These are phyloP conservation scores for Rugiboletus extremiorientalis DNA, from an alignment of 1,284 basidiomycete genomes.

Conservation along the genomic window DNA sequence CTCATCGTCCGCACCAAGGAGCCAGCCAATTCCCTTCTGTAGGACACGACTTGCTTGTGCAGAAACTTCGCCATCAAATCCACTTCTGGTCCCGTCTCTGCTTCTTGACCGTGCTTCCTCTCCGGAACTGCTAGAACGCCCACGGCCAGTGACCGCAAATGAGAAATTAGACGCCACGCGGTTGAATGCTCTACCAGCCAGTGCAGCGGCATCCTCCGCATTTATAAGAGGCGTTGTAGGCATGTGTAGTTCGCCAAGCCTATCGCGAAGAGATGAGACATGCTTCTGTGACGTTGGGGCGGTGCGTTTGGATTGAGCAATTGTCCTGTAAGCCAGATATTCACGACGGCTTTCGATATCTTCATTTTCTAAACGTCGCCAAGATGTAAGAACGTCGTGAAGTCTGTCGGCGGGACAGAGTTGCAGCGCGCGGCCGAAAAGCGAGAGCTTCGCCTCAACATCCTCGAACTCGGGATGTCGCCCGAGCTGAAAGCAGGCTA, in stretches of 20 bases:
- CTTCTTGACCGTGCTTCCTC: constrained; percentile 44
- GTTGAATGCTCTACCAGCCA: constrained; percentile 72
- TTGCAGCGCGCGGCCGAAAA: constrained; percentile 83
- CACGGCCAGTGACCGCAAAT: constrained; percentile 51
- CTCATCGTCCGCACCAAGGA: constrained; percentile 75
- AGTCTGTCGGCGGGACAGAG: constrained; percentile 84
- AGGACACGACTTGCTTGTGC: constrained; percentile 70
- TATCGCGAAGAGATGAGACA: constrained; percentile 54
- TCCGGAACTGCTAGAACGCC: constrained; percentile 46
- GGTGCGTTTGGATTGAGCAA: constrained; percentile 20
- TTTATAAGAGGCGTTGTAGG: constrained; percentile 61
- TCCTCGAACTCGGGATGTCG: constrained; percentile 76
- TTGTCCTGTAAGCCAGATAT: constrained; percentile 35
- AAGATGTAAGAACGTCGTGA: constrained; percentile 68
- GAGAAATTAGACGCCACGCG: constrained; percentile 79
- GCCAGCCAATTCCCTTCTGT: constrained; percentile 83
- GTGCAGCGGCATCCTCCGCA: constrained; percentile 69
- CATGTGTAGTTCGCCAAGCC: constrained; percentile 63
- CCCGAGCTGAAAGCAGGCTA: constrained; percentile 83
- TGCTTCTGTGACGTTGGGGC: constrained; percentile 21
- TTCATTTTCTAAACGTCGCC: constrained; percentile 68
- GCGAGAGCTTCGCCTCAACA: constrained; percentile 59
- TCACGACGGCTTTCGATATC: constrained; percentile 53
- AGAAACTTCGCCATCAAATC: constrained; percentile 56
- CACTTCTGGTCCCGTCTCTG: constrained; percentile 40